Evolutionary conservation across 148 eudicot species (phyloP).

Genomic region (Vaccinium macrocarpon): DNA sequence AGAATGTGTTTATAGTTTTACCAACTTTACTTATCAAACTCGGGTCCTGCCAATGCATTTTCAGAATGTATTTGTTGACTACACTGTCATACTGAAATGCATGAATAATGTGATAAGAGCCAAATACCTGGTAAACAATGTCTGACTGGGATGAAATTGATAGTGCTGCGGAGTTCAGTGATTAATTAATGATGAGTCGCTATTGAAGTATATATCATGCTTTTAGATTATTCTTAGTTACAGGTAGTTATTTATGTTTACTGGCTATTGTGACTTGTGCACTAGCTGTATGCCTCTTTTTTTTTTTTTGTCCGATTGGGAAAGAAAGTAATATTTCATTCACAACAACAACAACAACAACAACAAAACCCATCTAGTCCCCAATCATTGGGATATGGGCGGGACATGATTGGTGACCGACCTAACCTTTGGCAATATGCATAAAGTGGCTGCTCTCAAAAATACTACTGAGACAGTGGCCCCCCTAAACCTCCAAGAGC

Average conservation of each 20-base stretch:
- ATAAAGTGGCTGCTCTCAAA: too few species aligned
- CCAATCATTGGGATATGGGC: too few species aligned
- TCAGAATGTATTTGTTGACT: neutral
- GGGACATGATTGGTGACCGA: too few species aligned
- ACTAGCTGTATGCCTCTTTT: neutral
- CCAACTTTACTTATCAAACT: neutral
- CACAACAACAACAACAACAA: too few species aligned
- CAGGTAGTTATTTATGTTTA: neutral
- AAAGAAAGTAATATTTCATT: too few species aligned
- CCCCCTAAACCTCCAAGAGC: too few species aligned
- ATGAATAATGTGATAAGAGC: neutral
- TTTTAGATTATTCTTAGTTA: neutral
- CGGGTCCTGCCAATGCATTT: neutral
- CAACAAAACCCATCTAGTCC: too few species aligned
- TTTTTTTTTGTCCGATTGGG: too few species aligned
- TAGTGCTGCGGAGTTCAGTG: neutral
- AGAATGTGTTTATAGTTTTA: neutral
- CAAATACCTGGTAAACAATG: neutral
- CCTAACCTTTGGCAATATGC: too few species aligned
- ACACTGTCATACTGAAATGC: neutral
- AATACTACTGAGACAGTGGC: too few species aligned
- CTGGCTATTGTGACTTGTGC: neutral
- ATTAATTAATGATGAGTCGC: neutral
- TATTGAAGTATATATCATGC: neutral
- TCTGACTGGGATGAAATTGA: neutral